Evolutionary conservation across 805 yeast genomes (phyloP).

Genomic region (Peterozyma toletana): DNA sequence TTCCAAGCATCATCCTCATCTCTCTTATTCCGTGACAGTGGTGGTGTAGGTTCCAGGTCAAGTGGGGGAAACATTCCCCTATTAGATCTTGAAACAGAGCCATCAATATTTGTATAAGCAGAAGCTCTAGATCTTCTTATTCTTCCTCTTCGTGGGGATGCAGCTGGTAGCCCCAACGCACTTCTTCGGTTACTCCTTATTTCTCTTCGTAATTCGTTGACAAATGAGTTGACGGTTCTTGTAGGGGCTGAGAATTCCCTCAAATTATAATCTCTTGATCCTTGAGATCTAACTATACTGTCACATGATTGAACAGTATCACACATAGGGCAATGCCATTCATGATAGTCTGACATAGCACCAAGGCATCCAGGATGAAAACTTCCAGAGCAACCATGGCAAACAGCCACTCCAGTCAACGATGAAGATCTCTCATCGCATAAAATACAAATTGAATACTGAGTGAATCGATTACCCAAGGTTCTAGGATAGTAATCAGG

Average conservation of each 20-base stretch:
- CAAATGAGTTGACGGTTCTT: conserved; percentile 7
- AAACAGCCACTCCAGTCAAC: conserved; percentile 17
- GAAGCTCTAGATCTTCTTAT: conserved; percentile 2
- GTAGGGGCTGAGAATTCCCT: conserved; percentile 5
- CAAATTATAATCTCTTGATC: conserved; percentile 3
- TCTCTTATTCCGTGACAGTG: conserved; percentile 5
- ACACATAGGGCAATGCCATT: conserved; percentile 27
- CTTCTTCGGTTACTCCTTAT: conserved; percentile 15
- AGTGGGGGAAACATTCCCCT: conserved; percentile 6
- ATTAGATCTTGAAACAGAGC: not conserved
- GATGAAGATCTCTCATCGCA: conserved; percentile 20
- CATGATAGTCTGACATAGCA: conserved; percentile 10
- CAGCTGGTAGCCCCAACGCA: conserved; percentile 12
- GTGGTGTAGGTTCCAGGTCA: conserved; percentile 13
- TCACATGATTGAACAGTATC: conserved; percentile 20
- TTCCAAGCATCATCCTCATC: conserved; percentile 21
- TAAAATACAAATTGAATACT: conserved; percentile 19
- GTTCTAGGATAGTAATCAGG: conserved; percentile 7
- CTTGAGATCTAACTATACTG: conserved; percentile 10
- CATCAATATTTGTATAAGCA: not conserved
- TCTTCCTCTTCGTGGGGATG: not conserved
- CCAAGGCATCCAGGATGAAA: conserved; percentile 25
- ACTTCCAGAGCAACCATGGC: conserved; percentile 23
- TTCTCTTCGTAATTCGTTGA: conserved; percentile 16
- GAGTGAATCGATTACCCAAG: not conserved